Conservation (phyloP, 1,284 basidiomycete genomes). For the Rhodotorula sp. region DNA sequence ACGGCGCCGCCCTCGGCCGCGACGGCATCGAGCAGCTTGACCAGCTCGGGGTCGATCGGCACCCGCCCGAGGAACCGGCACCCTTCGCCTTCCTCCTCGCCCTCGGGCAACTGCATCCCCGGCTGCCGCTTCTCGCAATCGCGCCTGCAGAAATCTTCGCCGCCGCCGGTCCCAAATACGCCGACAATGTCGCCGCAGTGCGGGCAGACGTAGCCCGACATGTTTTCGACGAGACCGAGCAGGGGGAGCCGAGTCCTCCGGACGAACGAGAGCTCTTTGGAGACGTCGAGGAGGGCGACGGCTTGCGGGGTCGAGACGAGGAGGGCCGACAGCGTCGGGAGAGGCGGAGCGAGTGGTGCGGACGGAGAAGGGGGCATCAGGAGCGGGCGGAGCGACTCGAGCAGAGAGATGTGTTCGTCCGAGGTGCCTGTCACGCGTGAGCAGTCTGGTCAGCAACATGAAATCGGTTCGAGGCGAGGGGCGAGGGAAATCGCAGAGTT, state of each 20-base stretch:
- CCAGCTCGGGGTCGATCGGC: slow-evolving; percentile 90
- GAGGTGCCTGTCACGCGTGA: slow-evolving; percentile 69
- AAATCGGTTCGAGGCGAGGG: slow-evolving; percentile 10
- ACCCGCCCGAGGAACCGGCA: slow-evolving; percentile 76
- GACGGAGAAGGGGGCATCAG: slow-evolving; percentile 26
- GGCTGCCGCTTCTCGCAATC: slow-evolving; percentile 33
- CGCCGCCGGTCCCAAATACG: slow-evolving; percentile 92
- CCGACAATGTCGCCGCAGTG: slow-evolving; percentile 79
- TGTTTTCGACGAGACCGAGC: slow-evolving; percentile 95
- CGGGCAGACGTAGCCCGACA: slow-evolving; percentile 97
- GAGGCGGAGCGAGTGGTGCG: slow-evolving; percentile 5
- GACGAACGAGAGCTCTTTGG: slow-evolving; percentile 95
- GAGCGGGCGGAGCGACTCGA: slow-evolving; percentile 87
- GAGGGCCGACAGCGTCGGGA: slow-evolving; percentile 59
- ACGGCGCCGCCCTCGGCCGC: slow-evolving; percentile 35
- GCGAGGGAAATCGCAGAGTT: not conserved
- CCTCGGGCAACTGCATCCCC: not conserved
- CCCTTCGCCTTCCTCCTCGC: slow-evolving; percentile 45
- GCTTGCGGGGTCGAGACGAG: slow-evolving; percentile 98
- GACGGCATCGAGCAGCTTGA: slow-evolving; percentile 77
- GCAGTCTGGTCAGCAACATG: not conserved
- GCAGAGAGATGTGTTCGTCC: slow-evolving; percentile 93
- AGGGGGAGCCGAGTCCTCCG: slow-evolving; percentile 80
- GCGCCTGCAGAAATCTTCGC: slow-evolving; percentile 58
- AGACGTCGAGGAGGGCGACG: slow-evolving; percentile 88